Conservation (phyloP, 768 basidiomycete genomes). For the Boletus coccyginus region DNA sequence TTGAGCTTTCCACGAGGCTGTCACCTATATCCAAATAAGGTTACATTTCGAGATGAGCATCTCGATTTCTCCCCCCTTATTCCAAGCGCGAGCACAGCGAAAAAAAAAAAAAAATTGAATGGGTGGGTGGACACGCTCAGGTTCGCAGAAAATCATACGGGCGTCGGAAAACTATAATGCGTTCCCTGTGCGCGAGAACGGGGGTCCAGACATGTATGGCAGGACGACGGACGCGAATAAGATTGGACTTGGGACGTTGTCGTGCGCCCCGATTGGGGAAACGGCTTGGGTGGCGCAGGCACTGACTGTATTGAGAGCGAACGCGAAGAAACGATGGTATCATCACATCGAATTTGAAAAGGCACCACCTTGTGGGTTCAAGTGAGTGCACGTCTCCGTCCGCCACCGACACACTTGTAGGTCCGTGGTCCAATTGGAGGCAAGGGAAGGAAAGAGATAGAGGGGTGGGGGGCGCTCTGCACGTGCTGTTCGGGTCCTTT, state of each 20-base stretch:
- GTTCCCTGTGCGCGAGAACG: neutral
- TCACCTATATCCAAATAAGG: conserved; percentile 21
- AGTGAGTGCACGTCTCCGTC: neutral
- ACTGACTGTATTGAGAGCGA: neutral
- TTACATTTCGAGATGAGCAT: conserved; percentile 17
- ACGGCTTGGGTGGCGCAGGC: neutral
- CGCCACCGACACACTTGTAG: neutral
- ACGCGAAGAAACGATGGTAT: neutral
- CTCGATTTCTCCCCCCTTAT: neutral
- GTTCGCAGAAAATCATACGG: neutral
- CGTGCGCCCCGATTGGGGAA: neutral
- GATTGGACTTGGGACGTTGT: no score
- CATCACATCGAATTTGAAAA: conserved; percentile 21
- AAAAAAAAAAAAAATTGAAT: neutral
- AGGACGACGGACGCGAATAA: no score
- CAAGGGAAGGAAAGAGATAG: neutral
- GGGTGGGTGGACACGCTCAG: conserved; percentile 16
- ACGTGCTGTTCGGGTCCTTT: conserved; percentile 17
- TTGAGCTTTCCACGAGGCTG: conserved; percentile 31
- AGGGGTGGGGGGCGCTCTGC: neutral
- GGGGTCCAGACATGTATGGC: no score
- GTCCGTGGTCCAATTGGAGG: neutral
- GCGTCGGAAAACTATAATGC: no score
- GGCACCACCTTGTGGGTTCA: conserved; percentile 19
- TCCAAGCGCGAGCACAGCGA: neutral